Conservation (phyloP, 805 yeast species). For the Kluyveromyces lactis region DNA sequence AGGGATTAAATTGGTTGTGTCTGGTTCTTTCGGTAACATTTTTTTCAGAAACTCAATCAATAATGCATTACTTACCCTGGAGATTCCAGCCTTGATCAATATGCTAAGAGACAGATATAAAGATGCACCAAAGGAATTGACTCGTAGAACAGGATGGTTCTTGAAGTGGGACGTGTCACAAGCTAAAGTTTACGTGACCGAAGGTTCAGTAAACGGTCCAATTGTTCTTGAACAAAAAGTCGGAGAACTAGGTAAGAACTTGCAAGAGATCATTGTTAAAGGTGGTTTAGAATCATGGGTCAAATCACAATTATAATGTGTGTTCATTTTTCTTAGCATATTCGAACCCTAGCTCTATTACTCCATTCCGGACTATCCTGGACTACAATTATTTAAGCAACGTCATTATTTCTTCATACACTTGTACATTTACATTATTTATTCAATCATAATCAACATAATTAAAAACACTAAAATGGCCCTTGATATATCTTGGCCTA, state of each 20-base stretch:
- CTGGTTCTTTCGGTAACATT: slow-evolving; percentile 96
- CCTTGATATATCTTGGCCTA: too few relatives aligned
- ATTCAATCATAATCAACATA: too few relatives aligned
- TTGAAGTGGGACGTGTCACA: slow-evolving; percentile 88
- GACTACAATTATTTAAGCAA: too few relatives aligned
- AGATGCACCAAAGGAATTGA: slow-evolving; percentile 54
- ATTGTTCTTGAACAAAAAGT: slow-evolving; percentile 76
- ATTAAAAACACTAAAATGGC: too few relatives aligned
- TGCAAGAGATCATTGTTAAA: slow-evolving; percentile 92
- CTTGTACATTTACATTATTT: too few relatives aligned
- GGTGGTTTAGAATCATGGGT: slow-evolving; percentile 99
- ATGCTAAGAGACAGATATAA: slow-evolving; percentile 63
- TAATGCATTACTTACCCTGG: slow-evolving; percentile 89
- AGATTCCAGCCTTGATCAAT: slow-evolving; percentile 80
- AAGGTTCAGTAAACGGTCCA: slow-evolving; percentile 40
- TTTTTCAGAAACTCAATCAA: slow-evolving; percentile 94
- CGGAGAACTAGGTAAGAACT: slow-evolving; percentile 89
- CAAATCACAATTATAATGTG: slow-evolving; percentile 46
- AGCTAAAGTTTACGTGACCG: slow-evolving; percentile 72
- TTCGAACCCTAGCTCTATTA: not conserved
- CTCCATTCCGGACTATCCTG: too few relatives aligned
- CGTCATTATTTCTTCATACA: too few relatives aligned
- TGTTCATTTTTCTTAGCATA: too few relatives aligned
- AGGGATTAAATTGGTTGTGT: slow-evolving; percentile 85
- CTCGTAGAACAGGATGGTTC: slow-evolving; percentile 91